Percentiles rank a stretch among this genome's conserved stretches.
phyloP scores from a whole-genome alignment of 352 stramenopile genomes.

The Saprolegnia parasitica region DNA sequence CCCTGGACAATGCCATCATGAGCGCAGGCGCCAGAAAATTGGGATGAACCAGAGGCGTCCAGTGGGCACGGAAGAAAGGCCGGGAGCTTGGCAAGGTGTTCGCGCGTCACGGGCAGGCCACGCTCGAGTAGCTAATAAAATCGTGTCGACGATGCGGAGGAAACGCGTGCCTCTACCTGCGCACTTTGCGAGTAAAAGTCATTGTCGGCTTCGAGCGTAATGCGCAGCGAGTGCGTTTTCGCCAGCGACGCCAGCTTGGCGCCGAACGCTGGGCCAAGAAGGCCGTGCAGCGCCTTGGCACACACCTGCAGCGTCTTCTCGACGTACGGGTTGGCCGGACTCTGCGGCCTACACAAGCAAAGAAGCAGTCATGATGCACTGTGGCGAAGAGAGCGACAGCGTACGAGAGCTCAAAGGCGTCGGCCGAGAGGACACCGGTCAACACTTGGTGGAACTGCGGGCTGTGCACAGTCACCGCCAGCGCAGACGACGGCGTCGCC shows the following conservation, averaged over 20 bases:
- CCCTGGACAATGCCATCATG: constrained; percentile 31
- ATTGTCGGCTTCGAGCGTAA: constrained; percentile 92
- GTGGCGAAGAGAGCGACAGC: constrained; percentile 29
- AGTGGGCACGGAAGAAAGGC: constrained; percentile 77
- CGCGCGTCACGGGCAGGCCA: constrained; percentile 48
- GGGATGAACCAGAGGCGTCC: constrained; percentile 44
- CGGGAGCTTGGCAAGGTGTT: constrained; percentile 68
- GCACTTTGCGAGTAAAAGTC: constrained; percentile 95
- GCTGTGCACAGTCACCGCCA: constrained; percentile 69
- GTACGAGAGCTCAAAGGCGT: background rate
- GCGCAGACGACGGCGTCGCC: constrained; percentile 26
- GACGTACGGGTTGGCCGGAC: constrained; percentile 81
- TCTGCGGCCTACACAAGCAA: constrained; percentile 18
- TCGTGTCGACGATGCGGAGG: too few species aligned
- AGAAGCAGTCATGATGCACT: constrained; percentile 33
- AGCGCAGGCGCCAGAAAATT: background rate
- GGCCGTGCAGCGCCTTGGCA: constrained; percentile 38
- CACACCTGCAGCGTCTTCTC: constrained; percentile 82
- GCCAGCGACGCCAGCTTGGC: background rate
- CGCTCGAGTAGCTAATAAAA: constrained; percentile 64
- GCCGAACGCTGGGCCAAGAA: constrained; percentile 33
- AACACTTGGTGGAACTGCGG: constrained; percentile 85
- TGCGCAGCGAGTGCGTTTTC: constrained; percentile 39
- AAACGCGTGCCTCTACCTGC: constrained; percentile 34
- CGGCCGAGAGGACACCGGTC: constrained; percentile 22